Base-by-base conservation (phyloP, 2,329 filamentous ascomycete species). In the Coniosporium tulheliwenetii region DNA sequence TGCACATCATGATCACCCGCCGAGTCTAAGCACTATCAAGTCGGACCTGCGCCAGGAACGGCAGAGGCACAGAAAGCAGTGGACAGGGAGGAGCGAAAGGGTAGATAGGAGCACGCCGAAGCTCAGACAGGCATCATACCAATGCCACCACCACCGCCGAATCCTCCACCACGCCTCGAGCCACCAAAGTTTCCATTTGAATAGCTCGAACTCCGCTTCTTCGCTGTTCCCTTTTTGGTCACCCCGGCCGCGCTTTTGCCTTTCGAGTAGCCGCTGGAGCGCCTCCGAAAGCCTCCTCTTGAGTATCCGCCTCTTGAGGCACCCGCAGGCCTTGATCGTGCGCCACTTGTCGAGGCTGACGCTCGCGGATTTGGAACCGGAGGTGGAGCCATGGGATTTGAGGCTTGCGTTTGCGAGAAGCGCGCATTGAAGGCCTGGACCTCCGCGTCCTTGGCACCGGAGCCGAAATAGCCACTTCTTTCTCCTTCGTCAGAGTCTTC, bases 51-150 rank as follows among this genome's bases (percentile, higher is more conserved):
- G 3, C 7, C 19, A 26, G 7, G 19, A 26, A 3, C 19, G 4
- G 19, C 19, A 4, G 7, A 26, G 19, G 19, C 19, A 26, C 3
- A 26, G 19, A 26, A 26, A 26, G 19, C 19, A 7, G 7, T 26
- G 19, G 19, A 7, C 19, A 26, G 4, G n/a, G n/a, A 26, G 19
- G 19, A 26, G 19, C 19, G 19, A 26, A 26, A 26, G 19, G 19
- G 4, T 4, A 26, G 19, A 26, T 7, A 26, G 19, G 7, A 26
- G 19, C 19, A 26, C 19, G 19, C 7, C 19, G 19, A 26, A 26
- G 19, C 19, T 57, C 45, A 60, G 15, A 50, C 54, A 12, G 59
- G 59, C 59, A 62, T 62, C 54, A 60, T 57, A 16, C 52, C 54
- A 45, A 62, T 61, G 32, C 54, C 51, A 30, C 47, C 51, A 30